A percentile compares a stretch with the other conserved stretches of the same genome.
phyloP scores from a whole-genome alignment of 2,329 filamentous ascomycete species.

The Coniella lustricola region DNA sequence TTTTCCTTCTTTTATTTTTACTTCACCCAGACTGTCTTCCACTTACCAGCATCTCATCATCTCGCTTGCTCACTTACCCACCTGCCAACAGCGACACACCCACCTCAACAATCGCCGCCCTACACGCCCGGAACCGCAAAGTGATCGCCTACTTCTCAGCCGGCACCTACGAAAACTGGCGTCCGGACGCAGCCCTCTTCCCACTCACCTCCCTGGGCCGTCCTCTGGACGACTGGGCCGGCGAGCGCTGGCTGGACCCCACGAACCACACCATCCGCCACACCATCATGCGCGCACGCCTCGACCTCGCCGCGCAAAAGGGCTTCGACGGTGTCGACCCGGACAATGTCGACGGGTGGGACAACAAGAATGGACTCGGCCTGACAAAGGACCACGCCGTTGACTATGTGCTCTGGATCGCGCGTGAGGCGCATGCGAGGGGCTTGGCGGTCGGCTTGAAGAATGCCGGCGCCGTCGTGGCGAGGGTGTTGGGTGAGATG shows the following conservation, averaged over 20 bases:
- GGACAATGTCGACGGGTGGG: conserved; percentile 51
- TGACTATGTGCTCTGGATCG: conserved; percentile 44
- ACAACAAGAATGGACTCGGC: conserved; percentile 45
- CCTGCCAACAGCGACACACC: conserved; percentile 15
- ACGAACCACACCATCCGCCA: conserved; percentile 40
- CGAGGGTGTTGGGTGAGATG: conserved; percentile 28
- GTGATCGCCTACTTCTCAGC: conserved; percentile 59
- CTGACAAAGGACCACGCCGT: conserved; percentile 41
- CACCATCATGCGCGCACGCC: conserved; percentile 42
- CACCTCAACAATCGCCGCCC: conserved; percentile 28
- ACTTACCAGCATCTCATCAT: no score
- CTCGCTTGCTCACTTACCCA: no score
- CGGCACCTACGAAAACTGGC: conserved; percentile 50
- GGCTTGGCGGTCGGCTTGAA: conserved; percentile 49
- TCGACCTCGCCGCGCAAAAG: conserved; percentile 43
- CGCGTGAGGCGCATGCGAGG: conserved; percentile 34
- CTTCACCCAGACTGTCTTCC: no score
- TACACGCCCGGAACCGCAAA: conserved; percentile 42
- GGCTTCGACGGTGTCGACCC: conserved; percentile 53
- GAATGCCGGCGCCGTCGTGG: conserved; percentile 46
- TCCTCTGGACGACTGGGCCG: conserved; percentile 45
- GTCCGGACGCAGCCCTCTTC: conserved; percentile 43
- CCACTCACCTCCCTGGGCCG: conserved; percentile 39
- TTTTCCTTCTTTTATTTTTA: no score
- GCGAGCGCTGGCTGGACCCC: conserved; percentile 50